Percentiles rank a stretch among this genome's conserved stretches.
phyloP scores from a whole-genome alignment of 257 asterid genomes.

The Primulina eburnea region DNA sequence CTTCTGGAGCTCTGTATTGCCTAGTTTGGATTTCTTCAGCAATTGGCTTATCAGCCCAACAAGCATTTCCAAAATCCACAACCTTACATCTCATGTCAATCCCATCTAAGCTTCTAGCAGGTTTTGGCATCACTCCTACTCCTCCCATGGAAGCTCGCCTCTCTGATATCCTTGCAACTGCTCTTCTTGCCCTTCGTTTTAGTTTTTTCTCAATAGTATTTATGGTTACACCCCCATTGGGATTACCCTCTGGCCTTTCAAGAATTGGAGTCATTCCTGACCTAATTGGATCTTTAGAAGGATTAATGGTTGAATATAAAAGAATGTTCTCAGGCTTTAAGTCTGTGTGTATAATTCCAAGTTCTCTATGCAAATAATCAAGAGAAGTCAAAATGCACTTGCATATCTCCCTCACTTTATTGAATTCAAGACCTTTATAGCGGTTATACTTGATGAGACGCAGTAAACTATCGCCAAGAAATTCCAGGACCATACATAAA shows the following conservation, averaged over 20 bases:
- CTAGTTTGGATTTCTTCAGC: constrained; percentile 96
- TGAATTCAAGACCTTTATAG: constrained; percentile 74
- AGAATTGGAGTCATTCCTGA: constrained; percentile 74
- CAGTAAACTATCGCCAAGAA: constrained; percentile 92
- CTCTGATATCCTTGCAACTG: constrained; percentile 84
- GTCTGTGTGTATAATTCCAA: constrained; percentile 85
- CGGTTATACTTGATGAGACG: constrained; percentile 70
- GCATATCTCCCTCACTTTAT: constrained; percentile 85
- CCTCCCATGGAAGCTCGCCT: constrained; percentile 72
- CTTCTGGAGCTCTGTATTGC: constrained; percentile 98
- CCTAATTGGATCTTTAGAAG: constrained; percentile 82
- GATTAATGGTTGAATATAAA: constrained; percentile 69
- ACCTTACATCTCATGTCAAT: constrained; percentile 81
- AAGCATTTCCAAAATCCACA: constrained; percentile 98
- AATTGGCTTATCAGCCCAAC: constrained; percentile 82
- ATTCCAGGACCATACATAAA: constrained; percentile 92
- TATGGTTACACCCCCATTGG: constrained; percentile 55
- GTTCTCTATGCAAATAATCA: constrained; percentile 78
- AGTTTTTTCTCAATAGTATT: constrained; percentile 77
- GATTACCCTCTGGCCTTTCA: constrained; percentile 73
- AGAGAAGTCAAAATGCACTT: constrained; percentile 83
- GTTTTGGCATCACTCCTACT: constrained; percentile 48
- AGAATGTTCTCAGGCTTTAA: constrained; percentile 95
- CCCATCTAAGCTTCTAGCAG: constrained; percentile 73
- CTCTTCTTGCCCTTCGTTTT: constrained; percentile 91